Evolutionary conservation across 495 filamentous ascomycete species (phyloP).

Genomic region (Penicillium tannophilum): DNA sequence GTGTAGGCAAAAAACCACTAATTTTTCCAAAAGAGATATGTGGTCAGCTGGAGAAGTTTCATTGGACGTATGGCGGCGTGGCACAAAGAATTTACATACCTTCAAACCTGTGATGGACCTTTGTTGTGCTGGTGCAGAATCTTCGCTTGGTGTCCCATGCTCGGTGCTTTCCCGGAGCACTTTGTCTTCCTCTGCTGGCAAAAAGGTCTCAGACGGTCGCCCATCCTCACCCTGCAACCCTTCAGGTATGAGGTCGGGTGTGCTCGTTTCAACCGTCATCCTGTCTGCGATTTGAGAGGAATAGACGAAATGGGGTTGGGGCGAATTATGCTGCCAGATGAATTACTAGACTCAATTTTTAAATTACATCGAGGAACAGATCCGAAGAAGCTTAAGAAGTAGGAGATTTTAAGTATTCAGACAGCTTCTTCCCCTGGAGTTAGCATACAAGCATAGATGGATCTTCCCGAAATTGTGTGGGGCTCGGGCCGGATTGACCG

Average conservation of each 20-base stretch:
- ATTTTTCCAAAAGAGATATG: background rate
- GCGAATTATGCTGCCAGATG: no score
- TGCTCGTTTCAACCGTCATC: background rate
- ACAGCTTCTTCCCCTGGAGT: background rate
- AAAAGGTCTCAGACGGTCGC: background rate
- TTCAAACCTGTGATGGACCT: background rate
- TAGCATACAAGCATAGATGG: background rate
- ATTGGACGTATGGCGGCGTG: background rate
- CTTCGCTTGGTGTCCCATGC: background rate
- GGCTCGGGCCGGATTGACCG: background rate
- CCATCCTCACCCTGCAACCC: background rate
- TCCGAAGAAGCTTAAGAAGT: background rate
- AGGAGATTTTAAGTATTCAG: background rate
- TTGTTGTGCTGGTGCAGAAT: background rate
- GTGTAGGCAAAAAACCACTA: slow-evolving; percentile 1
- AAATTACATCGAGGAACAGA: no score
- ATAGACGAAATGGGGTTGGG: no score
- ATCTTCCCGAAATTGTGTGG: background rate
- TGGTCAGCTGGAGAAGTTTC: background rate
- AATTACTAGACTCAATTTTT: no score
- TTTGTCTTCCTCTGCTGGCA: background rate
- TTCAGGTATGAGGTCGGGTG: background rate
- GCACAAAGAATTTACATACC: background rate
- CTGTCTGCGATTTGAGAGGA: background rate
- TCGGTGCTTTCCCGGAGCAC: background rate